Base-by-base conservation (phyloP, 1,284 basidiomycete genomes). In the Melampsora larici-populina region DNA sequence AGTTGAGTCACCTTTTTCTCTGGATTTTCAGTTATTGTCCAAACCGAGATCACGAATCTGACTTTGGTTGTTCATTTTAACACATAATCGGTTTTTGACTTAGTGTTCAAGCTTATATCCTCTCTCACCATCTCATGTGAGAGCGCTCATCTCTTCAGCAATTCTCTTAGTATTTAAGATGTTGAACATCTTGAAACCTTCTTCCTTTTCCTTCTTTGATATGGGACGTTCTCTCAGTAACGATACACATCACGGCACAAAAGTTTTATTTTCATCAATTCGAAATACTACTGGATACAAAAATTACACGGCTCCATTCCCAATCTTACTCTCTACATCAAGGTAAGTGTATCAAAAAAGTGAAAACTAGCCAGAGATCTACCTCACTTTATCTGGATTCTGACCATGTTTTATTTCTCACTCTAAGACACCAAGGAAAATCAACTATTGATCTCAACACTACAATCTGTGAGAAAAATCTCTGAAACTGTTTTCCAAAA, bases 191-290 rank as follows among this genome's bases (percentile, higher is more conserved):
- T 33, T 29, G 1, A 1, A 1, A 17, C 8, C 4, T 18, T 60
- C 8, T n/a, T 9, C 15, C 55, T 24, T 60, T 6, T 24, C 8
- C n/a, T 13, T 29, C 55, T 60, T 64, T 31, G 36, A 36, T 9
- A 13, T 29, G 29, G 15, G 55, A 11, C n/a, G 33, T 64, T 64
- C 13, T 31, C 49, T 6, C 13, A 75, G 72, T 49, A 75, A 75
- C 64, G 64, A 66, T 33, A 75, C 63, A 1, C 63, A 75, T 36
- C 43, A 67, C 24, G 72, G 72, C 43, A 58, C 63, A 24, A 67
- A 26, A 33, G 72, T 75, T 15, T 49, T 66, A 29, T 75, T 75
- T 55, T 75, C 72, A 26, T 66, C 72, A 21, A 75, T 75, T 36
- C 40, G 51, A 29, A 66, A 75, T 40, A 67, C 72, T 11, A 75